Conservation (phyloP, 73 alveolate genomes). For the Blepharisma stoltei region DNA sequence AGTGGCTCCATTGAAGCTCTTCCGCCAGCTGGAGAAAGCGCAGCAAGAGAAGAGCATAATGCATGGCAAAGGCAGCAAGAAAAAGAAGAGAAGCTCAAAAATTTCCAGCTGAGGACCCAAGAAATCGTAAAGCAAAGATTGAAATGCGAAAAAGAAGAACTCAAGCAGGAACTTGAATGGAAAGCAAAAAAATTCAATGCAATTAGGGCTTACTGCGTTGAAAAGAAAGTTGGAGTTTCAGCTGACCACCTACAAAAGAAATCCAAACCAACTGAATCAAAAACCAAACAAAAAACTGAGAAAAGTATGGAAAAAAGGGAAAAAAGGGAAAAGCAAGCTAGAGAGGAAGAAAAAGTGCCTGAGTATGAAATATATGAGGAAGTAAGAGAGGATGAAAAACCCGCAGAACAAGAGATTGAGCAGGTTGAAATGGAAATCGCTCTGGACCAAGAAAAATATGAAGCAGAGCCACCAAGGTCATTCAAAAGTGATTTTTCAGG, state of each 20-base stretch:
- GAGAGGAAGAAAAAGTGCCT: neutral
- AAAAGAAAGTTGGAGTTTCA: slow-evolving; percentile 12
- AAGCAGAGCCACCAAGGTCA: neutral
- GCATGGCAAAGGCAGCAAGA: slow-evolving; percentile 25
- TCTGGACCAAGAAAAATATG: neutral
- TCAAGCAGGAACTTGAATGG: neutral
- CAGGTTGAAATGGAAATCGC: neutral
- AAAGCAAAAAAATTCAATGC: neutral
- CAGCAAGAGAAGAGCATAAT: slow-evolving; percentile 10
- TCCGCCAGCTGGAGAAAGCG: slow-evolving; percentile 25
- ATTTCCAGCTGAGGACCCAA: slow-evolving; percentile 2
- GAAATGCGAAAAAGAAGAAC: neutral
- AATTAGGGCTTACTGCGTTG: slow-evolving; percentile 2
- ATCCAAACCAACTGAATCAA: neutral
- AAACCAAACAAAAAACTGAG: neutral
- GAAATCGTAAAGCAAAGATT: neutral
- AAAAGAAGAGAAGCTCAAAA: neutral
- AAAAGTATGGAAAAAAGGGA: neutral
- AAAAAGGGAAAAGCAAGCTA: neutral
- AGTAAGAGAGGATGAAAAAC: neutral
- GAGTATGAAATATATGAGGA: neutral
- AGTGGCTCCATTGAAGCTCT: slow-evolving; percentile 10
- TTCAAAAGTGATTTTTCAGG: no score
- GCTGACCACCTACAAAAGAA: no score
- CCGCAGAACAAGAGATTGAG: neutral